These are phyloP conservation scores for Wickerhamiella siamensis DNA, from an alignment of 805 yeast genomes.

Conservation along the genomic window DNA sequence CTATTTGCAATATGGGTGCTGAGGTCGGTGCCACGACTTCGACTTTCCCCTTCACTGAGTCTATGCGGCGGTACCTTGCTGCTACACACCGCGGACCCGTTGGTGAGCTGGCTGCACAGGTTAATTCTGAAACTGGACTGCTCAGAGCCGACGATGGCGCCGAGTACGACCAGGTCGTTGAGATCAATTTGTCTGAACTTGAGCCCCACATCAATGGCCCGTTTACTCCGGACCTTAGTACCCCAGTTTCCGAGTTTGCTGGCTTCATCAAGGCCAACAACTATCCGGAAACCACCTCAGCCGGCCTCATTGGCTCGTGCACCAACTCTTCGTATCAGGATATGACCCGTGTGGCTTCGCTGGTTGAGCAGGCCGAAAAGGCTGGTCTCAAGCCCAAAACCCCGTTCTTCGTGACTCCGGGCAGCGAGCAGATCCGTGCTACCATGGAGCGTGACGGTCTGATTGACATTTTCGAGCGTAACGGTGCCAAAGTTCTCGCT, in stretches of 20 bases:
- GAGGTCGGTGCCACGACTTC: conserved; percentile 99
- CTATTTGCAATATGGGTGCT: conserved; percentile 99
- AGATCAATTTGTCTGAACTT: conserved; percentile 72
- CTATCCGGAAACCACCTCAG: conserved; percentile 90
- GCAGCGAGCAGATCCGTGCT: conserved; percentile 97
- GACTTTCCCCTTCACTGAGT: conserved; percentile 82
- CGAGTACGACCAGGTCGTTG: conserved; percentile 85
- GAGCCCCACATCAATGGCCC: conserved; percentile 98
- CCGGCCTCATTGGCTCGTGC: conserved; percentile 95
- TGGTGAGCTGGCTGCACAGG: conserved; percentile 62
- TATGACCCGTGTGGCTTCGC: conserved; percentile 91
- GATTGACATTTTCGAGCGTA: conserved; percentile 72
- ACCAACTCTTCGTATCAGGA: conserved; percentile 98
- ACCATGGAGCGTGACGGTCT: conserved; percentile 95
- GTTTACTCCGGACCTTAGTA: conserved; percentile 94
- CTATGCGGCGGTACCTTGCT: conserved; percentile 61
- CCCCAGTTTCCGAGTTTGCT: conserved; percentile 78
- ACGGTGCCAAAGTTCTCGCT: conserved; percentile 89
- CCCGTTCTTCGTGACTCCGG: conserved; percentile 89
- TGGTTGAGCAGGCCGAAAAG: conserved; percentile 76
- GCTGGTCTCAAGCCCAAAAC: conserved; percentile 89
- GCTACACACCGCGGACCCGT: conserved; percentile 77
- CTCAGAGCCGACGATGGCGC: conserved; percentile 84
- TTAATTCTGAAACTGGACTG: conserved; percentile 34
- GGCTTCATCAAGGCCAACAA: conserved; percentile 69